Evolutionary conservation across 2,329 filamentous ascomycete genomes (phyloP), one percentile per base, ranked within the genome.

Genomic region (Trichoderma aggressivum): DNA sequence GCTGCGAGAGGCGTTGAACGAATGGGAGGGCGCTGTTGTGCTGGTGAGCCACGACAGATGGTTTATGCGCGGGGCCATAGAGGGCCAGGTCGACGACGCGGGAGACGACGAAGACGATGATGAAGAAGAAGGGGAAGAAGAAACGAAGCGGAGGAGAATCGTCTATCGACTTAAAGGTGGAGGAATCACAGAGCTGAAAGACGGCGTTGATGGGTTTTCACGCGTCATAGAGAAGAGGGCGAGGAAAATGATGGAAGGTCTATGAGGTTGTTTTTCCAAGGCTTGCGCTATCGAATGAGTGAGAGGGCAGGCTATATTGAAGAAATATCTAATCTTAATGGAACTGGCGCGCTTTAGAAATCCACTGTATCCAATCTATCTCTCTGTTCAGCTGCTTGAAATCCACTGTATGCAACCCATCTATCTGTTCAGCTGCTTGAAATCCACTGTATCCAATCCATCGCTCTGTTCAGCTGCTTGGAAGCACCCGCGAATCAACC

Each of bases 41-140:
- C 82, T 96, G 6, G 90, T 96, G 5, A 94, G 90, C 43, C 94
- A 97, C 82, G 93, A 97, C 79, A 86, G 94, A 36, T 97, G 92
- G 85, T 91, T 97, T 76, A 87, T 96, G 81, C 86, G 90, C 59
- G 89, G 89, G 3, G 92, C 92, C 0, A 85, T 96, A 1, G 75
- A 84, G 72, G 79, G 79, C 3, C 73, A 74, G 8, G 55, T 84
- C 55, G 82, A 81, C 4, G 82, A 82, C 18, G 79, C 78, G 59
- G 78, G 80, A 0, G 83, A 81, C 0, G 81, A 82, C 21, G 79
- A 78, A 2, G 74, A 72, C 1, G 75, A 74, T 1, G 77, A 77
- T 0, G 84, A 84, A 3, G 84, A 84, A 55, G 77, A 76, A 0
- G 84, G 84, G 4, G 84, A 84, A 61, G 84, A 85, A 65, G 82